Conservation (phyloP, 805 yeast species). For the Candida arabinofermentans region DNA sequence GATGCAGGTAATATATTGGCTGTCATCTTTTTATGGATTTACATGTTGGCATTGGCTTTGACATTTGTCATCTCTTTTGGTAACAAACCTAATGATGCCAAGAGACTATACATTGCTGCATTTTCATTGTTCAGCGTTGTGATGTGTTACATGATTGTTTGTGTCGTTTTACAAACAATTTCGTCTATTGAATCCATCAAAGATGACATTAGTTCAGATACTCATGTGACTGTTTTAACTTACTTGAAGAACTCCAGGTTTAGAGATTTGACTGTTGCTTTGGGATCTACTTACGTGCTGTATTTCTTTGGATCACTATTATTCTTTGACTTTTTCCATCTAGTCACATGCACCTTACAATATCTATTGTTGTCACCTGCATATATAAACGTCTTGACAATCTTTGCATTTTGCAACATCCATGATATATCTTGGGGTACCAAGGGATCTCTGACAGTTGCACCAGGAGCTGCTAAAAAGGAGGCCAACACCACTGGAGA, state of each 20-base stretch:
- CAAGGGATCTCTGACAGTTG: conserved; percentile 67
- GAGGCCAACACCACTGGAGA: conserved; percentile 37
- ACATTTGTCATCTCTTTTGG: conserved; percentile 91
- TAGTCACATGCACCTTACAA: conserved; percentile 80
- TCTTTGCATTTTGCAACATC: conserved; percentile 91
- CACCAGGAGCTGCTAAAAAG: conserved; percentile 51
- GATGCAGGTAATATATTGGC: conserved; percentile 71
- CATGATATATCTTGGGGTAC: conserved; percentile 98
- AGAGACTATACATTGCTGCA: conserved; percentile 63
- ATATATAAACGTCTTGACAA: conserved; percentile 83
- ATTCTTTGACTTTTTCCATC: conserved; percentile 86
- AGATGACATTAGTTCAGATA: conserved; percentile 29
- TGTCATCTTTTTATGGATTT: conserved; percentile 81
- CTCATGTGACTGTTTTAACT: conserved; percentile 36
- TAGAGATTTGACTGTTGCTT: conserved; percentile 78
- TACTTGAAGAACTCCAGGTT: conserved; percentile 65
- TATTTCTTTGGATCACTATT: conserved; percentile 73
- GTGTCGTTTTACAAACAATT: conserved; percentile 68
- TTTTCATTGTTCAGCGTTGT: conserved; percentile 73
- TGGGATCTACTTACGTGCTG: conserved; percentile 75
- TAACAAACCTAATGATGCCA: conserved; percentile 88
- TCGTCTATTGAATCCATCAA: conserved; percentile 54
- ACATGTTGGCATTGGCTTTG: conserved; percentile 67
- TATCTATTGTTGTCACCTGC: conserved; percentile 81
- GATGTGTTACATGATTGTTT: conserved; percentile 75